Evolutionary conservation across 495 filamentous ascomycete species (phyloP).

Genomic region (Tuber aestivum): DNA sequence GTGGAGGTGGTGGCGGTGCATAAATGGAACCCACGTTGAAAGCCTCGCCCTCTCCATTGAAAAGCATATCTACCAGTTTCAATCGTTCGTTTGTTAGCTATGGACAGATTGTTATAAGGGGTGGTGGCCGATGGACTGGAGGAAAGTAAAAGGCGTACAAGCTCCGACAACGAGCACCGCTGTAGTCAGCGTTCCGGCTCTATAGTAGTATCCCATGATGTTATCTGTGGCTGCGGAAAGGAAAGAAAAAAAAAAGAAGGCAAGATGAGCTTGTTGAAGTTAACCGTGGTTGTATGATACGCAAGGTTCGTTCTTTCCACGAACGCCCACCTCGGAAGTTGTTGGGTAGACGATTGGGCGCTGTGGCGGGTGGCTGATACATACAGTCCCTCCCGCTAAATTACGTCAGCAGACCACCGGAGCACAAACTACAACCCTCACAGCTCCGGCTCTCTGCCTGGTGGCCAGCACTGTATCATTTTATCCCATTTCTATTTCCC

Average conservation of each 20-base stretch:
- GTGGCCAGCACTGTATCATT: not conserved
- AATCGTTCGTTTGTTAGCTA: slow-evolving; percentile 43
- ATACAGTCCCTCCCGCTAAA: not conserved
- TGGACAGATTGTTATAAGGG: slow-evolving; percentile 20
- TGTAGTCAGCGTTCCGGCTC: slow-evolving; percentile 58
- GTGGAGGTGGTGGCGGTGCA: not conserved
- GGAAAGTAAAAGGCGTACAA: slow-evolving; percentile 55
- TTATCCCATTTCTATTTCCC: not conserved
- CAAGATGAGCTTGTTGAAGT: slow-evolving; percentile 15
- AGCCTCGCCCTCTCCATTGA: slow-evolving; percentile 87
- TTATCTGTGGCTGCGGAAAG: slow-evolving; percentile 7
- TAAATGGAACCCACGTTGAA: slow-evolving; percentile 70
- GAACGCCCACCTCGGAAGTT: not conserved
- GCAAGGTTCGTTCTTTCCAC: slow-evolving; percentile 1
- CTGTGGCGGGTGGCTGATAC: not conserved
- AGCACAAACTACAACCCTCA: not conserved
- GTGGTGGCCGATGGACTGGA: slow-evolving; percentile 7
- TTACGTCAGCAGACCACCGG: not conserved
- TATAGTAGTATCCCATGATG: slow-evolving; percentile 51
- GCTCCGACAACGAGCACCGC: slow-evolving; percentile 75
- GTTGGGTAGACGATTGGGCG: not conserved
- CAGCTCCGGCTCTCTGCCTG: not conserved
- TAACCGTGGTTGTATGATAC: slow-evolving; percentile 19
- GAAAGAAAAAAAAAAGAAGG: slow-evolving; percentile 10
- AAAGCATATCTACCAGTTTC: slow-evolving; percentile 75